Evolutionary conservation across 176 grass and related monocot species (phyloP).

Genomic region (Neostapfia colusana): DNA sequence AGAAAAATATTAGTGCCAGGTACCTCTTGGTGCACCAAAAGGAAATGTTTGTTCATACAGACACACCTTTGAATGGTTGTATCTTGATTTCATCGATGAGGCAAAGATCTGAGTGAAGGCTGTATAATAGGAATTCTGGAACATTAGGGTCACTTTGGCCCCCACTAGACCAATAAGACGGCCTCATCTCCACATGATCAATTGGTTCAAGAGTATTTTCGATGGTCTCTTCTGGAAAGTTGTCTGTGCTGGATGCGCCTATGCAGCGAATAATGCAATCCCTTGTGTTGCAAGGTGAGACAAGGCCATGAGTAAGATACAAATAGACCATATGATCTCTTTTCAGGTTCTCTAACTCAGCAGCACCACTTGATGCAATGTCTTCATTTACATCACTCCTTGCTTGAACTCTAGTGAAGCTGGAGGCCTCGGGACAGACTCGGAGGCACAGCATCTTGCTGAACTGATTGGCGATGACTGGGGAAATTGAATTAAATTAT

Average conservation of each 20-base stretch:
- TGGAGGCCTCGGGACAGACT: conserved; percentile 45
- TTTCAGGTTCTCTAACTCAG: conserved; percentile 23
- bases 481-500: neutral
- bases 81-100: conserved; percentile 66
- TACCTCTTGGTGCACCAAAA: neutral
- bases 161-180: conserved; percentile 68
- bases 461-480: conserved; percentile 57
- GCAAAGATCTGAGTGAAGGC: conserved; percentile 43
- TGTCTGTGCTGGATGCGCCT: conserved; percentile 70
- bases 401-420: conserved; percentile 41
- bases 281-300: conserved; percentile 5
- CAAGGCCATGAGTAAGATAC: conserved; percentile 34
- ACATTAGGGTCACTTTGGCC: conserved; percentile 43
- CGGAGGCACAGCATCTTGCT: conserved; percentile 55
- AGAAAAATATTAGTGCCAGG: conserved; percentile 12
- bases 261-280: conserved; percentile 51
- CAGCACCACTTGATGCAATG: conserved; percentile 21
- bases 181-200: conserved; percentile 20
- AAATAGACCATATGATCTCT: conserved; percentile 47
- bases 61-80: conserved; percentile 58
- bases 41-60: neutral
- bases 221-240: conserved; percentile 62
- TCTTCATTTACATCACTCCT: neutral
- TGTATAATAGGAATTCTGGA: conserved; percentile 52
- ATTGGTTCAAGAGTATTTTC: conserved; percentile 51